Base-by-base conservation (phyloP, 306 rosid genomes). In the Casuarina cunninghamiana region DNA sequence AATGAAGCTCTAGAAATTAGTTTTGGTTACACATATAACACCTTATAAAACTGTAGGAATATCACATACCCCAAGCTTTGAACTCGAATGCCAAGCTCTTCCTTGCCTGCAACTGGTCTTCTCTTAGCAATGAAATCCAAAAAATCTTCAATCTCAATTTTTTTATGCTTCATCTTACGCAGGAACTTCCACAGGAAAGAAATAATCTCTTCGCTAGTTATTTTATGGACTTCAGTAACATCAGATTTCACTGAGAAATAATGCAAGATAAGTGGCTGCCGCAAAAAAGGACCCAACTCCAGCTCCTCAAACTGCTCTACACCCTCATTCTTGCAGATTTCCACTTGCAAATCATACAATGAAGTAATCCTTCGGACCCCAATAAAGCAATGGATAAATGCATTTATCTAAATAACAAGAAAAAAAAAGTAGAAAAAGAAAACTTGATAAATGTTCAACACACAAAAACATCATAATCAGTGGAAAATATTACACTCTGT, bases 361-460 rank as follows among this genome's bases (percentile, higher is more conserved):
- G 98, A 84, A 81, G 88, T 86, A 53, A 95, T 82, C 75, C 89
- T 88, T 74, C 80, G 88, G 71, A 87, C 97, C 69, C 86, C 97
- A 78, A 92, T 93, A 86, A 90, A 94, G 83, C 98, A 94, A 82
- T 92, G 95, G 79, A 95, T 78, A 88, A 87, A 92, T 63, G 96
- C 88, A 94, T 92, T 88, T 83, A 94, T 89, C 97, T 94, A 75
- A 73, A 79, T 44, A 75, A 60, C 83, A 83, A 85, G 77, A 32
- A 72, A 69, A 77, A 66, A 79, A 10, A 76, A 42, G 63, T 39
- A 69, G 73, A 69, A 54, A 65, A 76, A 53, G 45, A 68, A 76
- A 3, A 9, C 37, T 39, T 72, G 26, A 66, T 17, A 45, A 15
- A 66, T 7, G 37, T 71, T 44, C 32, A 26, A 46, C 6, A 44